Evolutionary conservation across 306 rosid genomes (phyloP), one percentile per base, ranked within the genome.

Genomic region (Chamaecrista fasciculata): DNA sequence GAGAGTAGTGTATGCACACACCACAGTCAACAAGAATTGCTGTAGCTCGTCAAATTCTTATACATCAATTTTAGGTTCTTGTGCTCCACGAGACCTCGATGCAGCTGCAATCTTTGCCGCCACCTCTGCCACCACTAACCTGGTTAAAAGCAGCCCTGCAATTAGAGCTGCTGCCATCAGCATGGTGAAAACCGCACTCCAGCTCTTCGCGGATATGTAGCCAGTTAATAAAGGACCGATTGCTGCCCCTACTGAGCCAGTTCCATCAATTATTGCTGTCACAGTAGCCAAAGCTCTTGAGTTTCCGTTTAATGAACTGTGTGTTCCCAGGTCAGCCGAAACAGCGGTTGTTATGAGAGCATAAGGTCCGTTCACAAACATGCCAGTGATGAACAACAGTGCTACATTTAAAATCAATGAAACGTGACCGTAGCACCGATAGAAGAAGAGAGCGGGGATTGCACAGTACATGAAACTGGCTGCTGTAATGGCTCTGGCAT

Each of bases 401-500:
- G 14, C 60, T 33, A 81, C 74, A 48, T 95, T 95, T 5, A 83
- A 1, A 12, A 80, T 29, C 73, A 95, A 73, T 6, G 99, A 95
- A 15, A 76, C 15, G 6, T 87, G 89, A 10, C 99, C 97, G 0
- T 87, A 91, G 60, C 80, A 82, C 66, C 99, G 77, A 56, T 91
- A 95, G 69, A 85, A 89, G 84, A 77, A 95, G 73, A 95, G 92
- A 1, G 97, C 95, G 0, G 99, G 99, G 34, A 95, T 95, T 15
- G 99, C 95, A 83, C 97, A 91, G 69, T 95, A 95, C 99, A 87
- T 95, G 87, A 95, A 95, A 86, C 97, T 91, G 28, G 99, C 97
- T 40, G 97, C 99, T 37, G 99, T 95, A 68, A 89, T 89, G 26
- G 99, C 99, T 81, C 99, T 84, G n/a, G 96, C 99, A 7, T 67